Evolutionary conservation across 768 basidiomycete genomes (phyloP), one percentile per base, ranked within the genome.

Genomic region (Pisolithus albus): DNA sequence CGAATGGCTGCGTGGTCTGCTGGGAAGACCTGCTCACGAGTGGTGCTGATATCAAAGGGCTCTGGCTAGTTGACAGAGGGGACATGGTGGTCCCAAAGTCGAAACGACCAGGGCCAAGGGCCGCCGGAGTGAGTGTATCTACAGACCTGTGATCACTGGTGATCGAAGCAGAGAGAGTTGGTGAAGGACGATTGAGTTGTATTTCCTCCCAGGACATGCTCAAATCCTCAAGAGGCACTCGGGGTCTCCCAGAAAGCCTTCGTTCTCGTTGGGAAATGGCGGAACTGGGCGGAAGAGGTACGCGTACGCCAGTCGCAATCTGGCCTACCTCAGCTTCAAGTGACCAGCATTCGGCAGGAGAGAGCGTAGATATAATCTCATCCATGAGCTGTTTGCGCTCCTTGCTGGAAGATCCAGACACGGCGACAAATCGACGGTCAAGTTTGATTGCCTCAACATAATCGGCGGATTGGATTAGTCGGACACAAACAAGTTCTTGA

Each of bases 401-500:
- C 11, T 57, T 54, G 21, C 74, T 69, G 2, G 65, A 61, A 16
- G 62, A 57, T 55, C 76, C 56, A 46, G 59, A 69, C 59, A 40
- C 68, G 9, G 73, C 65, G 38, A 74, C 64, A 56, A 88, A 83
- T 58, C 78, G 73, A 46, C 80, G 78, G 64, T 92, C 88, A 40
- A 88, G 73, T 68, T 83, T 84, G 61, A 91, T 79, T 8, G 88
- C 90, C n/a, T 82, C 80, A 0, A 76, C 68, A 58, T 84, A 82
- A 52, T 79, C 77, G 4, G 88, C 89, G 3, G 73, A 76, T 60
- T 88, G 84, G 32, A 92, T 78, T 8, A 91, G 77, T 9, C 90
- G 83, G 15, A 86, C 79, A 54, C 84, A 88, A 26, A 88, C 74
- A n/a, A 92, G 75, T 55, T 92, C 86, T 63, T 88, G 88, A 0